phyloP scores from a whole-genome alignment of 139 green algal genomes.

The Auxenochlorella protothecoides region DNA sequence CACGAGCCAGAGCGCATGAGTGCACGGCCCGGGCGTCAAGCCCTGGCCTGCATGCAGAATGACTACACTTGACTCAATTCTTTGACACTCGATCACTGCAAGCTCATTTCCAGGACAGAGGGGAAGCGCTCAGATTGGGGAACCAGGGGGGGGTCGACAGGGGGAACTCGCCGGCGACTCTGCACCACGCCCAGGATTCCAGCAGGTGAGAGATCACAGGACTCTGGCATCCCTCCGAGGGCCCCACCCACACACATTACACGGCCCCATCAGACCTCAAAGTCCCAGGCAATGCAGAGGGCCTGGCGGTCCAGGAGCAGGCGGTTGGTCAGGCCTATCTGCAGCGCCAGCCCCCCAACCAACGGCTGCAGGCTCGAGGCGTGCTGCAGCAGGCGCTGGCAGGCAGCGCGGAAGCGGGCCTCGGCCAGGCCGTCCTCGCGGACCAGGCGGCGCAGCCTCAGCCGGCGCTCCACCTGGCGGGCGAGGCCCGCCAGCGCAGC shows the following conservation, averaged over 20 bases:
- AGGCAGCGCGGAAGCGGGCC: slow-evolving; percentile 22
- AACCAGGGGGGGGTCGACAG: neutral
- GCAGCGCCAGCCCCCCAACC: slow-evolving; percentile 36
- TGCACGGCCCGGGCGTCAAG: no score
- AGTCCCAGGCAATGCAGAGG: slow-evolving; percentile 53
- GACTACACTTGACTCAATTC: no score
- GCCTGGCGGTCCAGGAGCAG: slow-evolving; percentile 22
- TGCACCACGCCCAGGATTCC: no score
- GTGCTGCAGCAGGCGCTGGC: slow-evolving; percentile 33
- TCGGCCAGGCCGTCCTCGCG: slow-evolving; percentile 23
- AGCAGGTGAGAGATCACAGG: no score
- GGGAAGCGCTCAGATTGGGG: neutral
- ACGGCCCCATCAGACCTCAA: slow-evolving; percentile 15
- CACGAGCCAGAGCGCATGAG: no score
- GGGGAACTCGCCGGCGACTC: no score
- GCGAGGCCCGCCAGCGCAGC: no score
- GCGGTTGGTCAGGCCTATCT: slow-evolving; percentile 34
- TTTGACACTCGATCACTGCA: no score
- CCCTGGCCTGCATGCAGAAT: no score
- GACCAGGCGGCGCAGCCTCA: slow-evolving; percentile 28
- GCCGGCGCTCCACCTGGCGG: slow-evolving; percentile 10
- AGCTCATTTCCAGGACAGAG: neutral
- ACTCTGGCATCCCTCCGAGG: neutral
- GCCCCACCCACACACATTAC: neutral
- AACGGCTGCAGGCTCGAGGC: slow-evolving; percentile 25